These are phyloP conservation scores for Penicillium occitanis DNA, from an alignment of 2,329 filamentous ascomycete genomes.

Conservation along the genomic window DNA sequence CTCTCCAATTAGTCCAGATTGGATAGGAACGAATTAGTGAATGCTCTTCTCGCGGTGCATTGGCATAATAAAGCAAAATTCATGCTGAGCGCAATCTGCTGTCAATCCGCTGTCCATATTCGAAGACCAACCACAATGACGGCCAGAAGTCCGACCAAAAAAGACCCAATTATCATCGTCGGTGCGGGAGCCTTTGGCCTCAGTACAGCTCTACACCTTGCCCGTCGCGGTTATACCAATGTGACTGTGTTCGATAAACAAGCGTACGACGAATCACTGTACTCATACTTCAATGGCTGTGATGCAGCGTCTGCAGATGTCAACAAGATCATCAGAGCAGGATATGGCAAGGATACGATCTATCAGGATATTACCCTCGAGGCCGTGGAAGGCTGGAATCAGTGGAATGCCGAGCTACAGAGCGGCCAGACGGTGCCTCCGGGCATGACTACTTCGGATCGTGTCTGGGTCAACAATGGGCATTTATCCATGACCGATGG, in stretches of 20 bases:
- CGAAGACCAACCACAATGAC: neutral
- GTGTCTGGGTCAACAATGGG: slow-evolving; percentile 44
- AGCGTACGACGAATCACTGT: slow-evolving; percentile 41
- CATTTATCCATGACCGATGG: slow-evolving; percentile 22
- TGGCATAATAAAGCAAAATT: neutral
- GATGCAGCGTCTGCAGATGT: slow-evolving; percentile 50
- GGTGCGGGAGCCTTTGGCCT: slow-evolving; percentile 33
- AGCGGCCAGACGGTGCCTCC: slow-evolving; percentile 34
- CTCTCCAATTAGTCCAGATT: neutral
- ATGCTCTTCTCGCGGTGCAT: neutral
- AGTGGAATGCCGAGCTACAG: slow-evolving; percentile 43
- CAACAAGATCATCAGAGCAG: slow-evolving; percentile 49
- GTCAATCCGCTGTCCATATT: neutral
- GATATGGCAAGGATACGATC: slow-evolving; percentile 46
- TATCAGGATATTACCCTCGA: slow-evolving; percentile 51
- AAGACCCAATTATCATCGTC: slow-evolving; percentile 29
- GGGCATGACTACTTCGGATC: slow-evolving; percentile 39
- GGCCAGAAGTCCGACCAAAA: slow-evolving; percentile 1
- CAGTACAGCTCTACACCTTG: slow-evolving; percentile 45
- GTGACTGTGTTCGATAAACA: slow-evolving; percentile 54
- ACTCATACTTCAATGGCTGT: slow-evolving; percentile 45
- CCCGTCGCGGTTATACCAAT: slow-evolving; percentile 47
- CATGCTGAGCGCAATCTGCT: neutral
- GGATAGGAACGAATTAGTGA: neutral
- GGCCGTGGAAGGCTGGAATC: slow-evolving; percentile 44